Evolutionary conservation across 495 filamentous ascomycete genomes (phyloP), one percentile per base, ranked within the genome.

Genomic region (Podospora conica): DNA sequence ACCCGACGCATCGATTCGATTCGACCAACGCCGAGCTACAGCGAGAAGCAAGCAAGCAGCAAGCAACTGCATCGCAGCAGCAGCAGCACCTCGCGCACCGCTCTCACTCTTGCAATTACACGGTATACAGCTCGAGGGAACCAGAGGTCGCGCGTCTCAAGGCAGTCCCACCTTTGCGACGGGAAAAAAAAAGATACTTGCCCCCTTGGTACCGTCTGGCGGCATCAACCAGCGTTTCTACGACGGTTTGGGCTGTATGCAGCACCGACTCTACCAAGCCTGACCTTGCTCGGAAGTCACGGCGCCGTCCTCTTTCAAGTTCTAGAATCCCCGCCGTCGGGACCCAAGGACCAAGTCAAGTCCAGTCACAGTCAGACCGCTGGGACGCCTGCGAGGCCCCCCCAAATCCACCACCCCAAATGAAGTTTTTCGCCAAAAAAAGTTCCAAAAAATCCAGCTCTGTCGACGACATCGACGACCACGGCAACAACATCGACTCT

Each of bases 371-470:
- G 23, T 24, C 55, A 27, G 55, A 57, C 55, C 22, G 55, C 55
- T 57, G 40, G 40, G 54, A 68, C 66, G 40, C 24, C 53, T 59
- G 68, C 66, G 71, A 65, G 58, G 61, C 55, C 65, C 57, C 65
- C 58, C 53, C 67, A 20, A 28, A 28, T 20, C 58, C 58, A 71
- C 65, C 65, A 69, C 67, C 69, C 70, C 74, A 83, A 48, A 84
- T 85, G 83, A 84, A 83, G 78, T 82, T 82, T 77, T 83, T 84
- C 74, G 70, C 77, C 61, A 80, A 81, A 74, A 84, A 83, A 73
- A 76, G 79, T 68, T 77, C 80, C 66, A 85, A 82, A 72, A 83
- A 82, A 68, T 70, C 77, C 67, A 74, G 76, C 65, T 68, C 78
- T 65, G 75, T 75, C 68, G 81, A 84, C 74, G 79, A 75, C 65